These are phyloP conservation scores for Leucosporidium scottii DNA, from an alignment of 768 basidiomycete genomes.

Conservation along the genomic window DNA sequence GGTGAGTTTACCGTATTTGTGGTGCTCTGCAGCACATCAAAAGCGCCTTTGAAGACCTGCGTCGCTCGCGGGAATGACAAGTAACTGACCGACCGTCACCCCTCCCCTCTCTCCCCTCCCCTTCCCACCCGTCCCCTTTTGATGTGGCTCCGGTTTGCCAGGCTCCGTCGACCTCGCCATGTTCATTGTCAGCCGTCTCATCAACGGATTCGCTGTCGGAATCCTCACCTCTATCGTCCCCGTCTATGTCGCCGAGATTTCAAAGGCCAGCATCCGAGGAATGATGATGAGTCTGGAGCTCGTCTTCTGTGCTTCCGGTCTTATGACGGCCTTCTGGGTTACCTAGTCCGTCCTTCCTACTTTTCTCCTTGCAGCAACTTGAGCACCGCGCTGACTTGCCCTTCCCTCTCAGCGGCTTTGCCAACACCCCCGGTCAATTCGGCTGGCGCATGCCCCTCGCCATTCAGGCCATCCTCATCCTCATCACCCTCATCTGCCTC, in stretches of 20 bases:
- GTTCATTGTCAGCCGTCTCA: slow-evolving; percentile 29
- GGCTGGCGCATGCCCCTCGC: slow-evolving; percentile 30
- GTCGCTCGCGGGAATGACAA: too few species aligned
- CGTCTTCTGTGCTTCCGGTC: slow-evolving; percentile 28
- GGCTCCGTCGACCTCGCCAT: slow-evolving; percentile 27
- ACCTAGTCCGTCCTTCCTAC: background rate
- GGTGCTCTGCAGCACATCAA: too few species aligned
- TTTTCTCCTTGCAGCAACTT: too few species aligned
- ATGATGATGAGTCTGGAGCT: slow-evolving; percentile 27
- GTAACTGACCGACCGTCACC: too few species aligned
- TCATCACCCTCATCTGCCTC: slow-evolving; percentile 32
- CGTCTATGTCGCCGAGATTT: slow-evolving; percentile 27
- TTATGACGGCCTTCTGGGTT: slow-evolving; percentile 36
- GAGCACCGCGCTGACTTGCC: too few species aligned
- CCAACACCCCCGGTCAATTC: background rate
- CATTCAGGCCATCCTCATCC: slow-evolving; percentile 28
- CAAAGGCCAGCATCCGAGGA: slow-evolving; percentile 28
- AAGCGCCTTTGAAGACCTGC: too few species aligned
- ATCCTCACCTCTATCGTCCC: slow-evolving; percentile 32
- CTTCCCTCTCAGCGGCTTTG: background rate
- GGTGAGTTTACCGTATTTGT: too few species aligned
- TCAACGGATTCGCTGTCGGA: slow-evolving; percentile 36
- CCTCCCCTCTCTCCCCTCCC: too few species aligned
- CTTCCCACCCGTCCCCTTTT: too few species aligned
- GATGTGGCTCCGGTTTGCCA: too few species aligned